Base-by-base conservation (phyloP, 129 eudicot species). In the Logfia minima region DNA sequence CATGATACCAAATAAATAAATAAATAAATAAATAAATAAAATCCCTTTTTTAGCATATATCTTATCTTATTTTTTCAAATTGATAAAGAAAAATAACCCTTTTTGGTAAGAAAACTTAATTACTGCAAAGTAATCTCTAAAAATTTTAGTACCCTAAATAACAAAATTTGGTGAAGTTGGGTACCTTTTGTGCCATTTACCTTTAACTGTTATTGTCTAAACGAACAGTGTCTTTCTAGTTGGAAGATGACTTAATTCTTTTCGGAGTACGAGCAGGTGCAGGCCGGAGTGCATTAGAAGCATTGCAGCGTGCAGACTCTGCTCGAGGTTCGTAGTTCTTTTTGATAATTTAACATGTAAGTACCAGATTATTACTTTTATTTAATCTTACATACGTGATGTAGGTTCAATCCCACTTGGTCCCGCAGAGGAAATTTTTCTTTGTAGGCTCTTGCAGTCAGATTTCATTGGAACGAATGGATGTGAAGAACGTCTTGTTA, bases 391-490 rank as follows among this genome's bases (percentile, higher is more conserved):
- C 55, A 48, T 3, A 48, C 18, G 5, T 48, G 55, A 48, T 69
- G 7, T 71, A 95, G 99, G 88, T 79, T 80, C 86, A 64, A 75
- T 89, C 71, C 95, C 97, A 24, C 76, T 90, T 14, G 85, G 99
- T 81, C 86, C 94, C 9, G 84, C 96, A 23, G 99, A 92, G 84
- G 96, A 95, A 32, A 88, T 87, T 37, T 95, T 95, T 75, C 93
- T 95, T 70, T 89, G 87, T 73, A 89, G 94, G 81, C 90, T 95
- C 59, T 62, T 95, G 72, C 81, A 86, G 66, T 71, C 68, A 16
- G 84, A 83, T 81, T 81, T 87, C 28, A 67, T 85, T 71, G 80
- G 67, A 68, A 59, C 73, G 19, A 43, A 18, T 71, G 87, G 78
- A 69, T 70, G 68, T 82, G 91, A 85, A 61, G 94, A 71, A 68